Evolutionary conservation across 192 early-diverging fungal genomes (phyloP), one percentile per base, ranked within the genome.

Genomic region (Backusella tarrabulga): DNA sequence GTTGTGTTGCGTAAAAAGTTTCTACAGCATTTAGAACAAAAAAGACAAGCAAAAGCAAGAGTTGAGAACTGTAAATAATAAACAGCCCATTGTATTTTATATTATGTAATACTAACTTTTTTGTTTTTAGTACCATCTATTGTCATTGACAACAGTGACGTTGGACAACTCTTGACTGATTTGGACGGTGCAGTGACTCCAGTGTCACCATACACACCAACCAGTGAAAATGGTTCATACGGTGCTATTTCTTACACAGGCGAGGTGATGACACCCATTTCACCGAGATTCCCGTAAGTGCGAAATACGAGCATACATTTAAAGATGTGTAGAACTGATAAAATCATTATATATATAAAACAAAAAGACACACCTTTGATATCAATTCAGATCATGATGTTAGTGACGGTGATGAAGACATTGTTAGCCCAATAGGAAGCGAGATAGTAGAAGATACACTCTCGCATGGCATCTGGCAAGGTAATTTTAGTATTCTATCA

Each of bases 1-100:
- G 42, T 83, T 9, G 82, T 77, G 1, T 42, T 79, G 19, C 70
- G 81, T 38, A 79, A 77, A 41, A 83, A 83, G 34, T 83, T 79
- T 36, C 32, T 83, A 21, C 60, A 34, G 4, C 72, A 79, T 71
- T 19, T 79, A 34, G 46, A 73, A 67, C 35, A 34, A 9, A 76
- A 83, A 35, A 76, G 50, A 52, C 21, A 74, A 29, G 19, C 8
- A 70, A 42, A 23, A 36, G 38, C 36, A 40, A 70, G 34, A 23
- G 38, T 6, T 6, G 32, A 42, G 29, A 73, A 46, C 3, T 46
- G 71, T 52, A 50, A 73, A 73, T 19, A 12, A 40, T 11, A 63
- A 63, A 26, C 0, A 12, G 4, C 6, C 12, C 3, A 29, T 9
- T 63, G 11, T 29, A 0, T 56, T 56, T n/a, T 56, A 32, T 32